Evolutionary conservation across 352 stramenopile species (phyloP).

Genomic region (Phytopythium helicoides): DNA sequence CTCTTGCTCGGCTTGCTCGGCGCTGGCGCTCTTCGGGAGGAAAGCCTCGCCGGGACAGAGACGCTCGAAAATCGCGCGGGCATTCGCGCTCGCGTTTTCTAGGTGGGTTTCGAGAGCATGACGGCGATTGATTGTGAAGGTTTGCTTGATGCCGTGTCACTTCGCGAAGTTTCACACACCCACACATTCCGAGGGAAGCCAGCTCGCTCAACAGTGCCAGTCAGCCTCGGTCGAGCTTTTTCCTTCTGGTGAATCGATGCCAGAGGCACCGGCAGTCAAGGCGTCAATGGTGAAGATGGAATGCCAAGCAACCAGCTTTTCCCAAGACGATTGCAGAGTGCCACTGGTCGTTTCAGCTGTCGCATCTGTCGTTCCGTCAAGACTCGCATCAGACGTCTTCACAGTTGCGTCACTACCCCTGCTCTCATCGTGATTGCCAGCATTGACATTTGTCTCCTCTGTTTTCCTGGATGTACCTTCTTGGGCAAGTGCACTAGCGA

Average conservation of each 20-base stretch:
- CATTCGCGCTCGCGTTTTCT: constrained; percentile 57
- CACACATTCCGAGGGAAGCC: constrained; percentile 43
- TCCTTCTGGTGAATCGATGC: neutral
- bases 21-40: constrained; percentile 57
- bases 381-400: neutral
- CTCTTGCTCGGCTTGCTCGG: constrained; percentile 51
- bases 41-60: constrained; percentile 63
- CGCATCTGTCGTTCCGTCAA: neutral
- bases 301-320: constrained; percentile 41
- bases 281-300: constrained; percentile 68
- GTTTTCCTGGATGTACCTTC: neutral
- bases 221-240: neutral
- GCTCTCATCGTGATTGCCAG: neutral
- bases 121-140: constrained; percentile 9
- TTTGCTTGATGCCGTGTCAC: neutral
- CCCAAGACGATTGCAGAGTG: constrained; percentile 10
- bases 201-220: too few relatives aligned
- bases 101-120: constrained; percentile 59
- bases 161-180: constrained; percentile 43
- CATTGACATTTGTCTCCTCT: neutral
- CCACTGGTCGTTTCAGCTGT: neutral
- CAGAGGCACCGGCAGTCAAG: constrained; percentile 12
- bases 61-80: constrained; percentile 52
- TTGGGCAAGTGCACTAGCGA: constrained; percentile 18
- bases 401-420: neutral